Conservation (phyloP, 495 filamentous ascomycete species). For the Trichoderma reesei region DNA sequence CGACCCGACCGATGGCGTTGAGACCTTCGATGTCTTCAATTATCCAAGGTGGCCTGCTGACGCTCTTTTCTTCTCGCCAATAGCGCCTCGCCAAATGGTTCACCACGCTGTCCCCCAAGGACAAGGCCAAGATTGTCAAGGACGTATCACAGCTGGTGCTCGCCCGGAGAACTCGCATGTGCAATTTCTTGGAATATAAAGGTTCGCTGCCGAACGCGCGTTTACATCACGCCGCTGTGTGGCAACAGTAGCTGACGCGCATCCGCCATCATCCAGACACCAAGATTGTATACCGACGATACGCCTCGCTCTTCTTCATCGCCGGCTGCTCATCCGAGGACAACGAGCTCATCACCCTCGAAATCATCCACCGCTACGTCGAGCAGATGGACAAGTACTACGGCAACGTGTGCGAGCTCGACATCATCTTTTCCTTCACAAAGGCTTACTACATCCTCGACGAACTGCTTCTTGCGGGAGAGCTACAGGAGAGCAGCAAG, state of each 20-base stretch:
- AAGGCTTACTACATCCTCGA: conserved; percentile 98
- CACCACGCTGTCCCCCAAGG: conserved; percentile 92
- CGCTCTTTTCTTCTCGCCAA: conserved; percentile 10
- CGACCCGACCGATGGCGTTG: not conserved
- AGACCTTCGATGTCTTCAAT: conserved; percentile 9
- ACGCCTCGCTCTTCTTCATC: conserved; percentile 98
- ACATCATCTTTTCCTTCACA: conserved; percentile 90
- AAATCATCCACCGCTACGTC: conserved; percentile 97
- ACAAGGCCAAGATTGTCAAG: conserved; percentile 99
- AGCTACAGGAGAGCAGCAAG: conserved; percentile 98
- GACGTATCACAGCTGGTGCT: conserved; percentile 98
- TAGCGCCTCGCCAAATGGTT: conserved; percentile 99
- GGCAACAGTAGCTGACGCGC: not conserved
- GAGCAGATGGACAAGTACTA: conserved; percentile 99
- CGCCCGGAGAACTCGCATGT: conserved; percentile 92
- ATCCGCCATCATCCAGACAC: conserved; percentile 51
- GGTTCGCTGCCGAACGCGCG: conserved; percentile 36
- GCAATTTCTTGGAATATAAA: conserved; percentile 99
- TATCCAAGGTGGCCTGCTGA: conserved; percentile 29
- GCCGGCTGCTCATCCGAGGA: conserved; percentile 89
- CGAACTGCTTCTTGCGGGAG: conserved; percentile 90
- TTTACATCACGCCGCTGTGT: not conserved
- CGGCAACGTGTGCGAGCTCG: conserved; percentile 97
- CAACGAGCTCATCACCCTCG: conserved; percentile 96
- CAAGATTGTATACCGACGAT: conserved; percentile 97